A percentile compares a stretch with the other conserved stretches of the same genome.
Conservation (phyloP, 129 eudicot genomes). For the Tanacetum coccineum region DNA sequence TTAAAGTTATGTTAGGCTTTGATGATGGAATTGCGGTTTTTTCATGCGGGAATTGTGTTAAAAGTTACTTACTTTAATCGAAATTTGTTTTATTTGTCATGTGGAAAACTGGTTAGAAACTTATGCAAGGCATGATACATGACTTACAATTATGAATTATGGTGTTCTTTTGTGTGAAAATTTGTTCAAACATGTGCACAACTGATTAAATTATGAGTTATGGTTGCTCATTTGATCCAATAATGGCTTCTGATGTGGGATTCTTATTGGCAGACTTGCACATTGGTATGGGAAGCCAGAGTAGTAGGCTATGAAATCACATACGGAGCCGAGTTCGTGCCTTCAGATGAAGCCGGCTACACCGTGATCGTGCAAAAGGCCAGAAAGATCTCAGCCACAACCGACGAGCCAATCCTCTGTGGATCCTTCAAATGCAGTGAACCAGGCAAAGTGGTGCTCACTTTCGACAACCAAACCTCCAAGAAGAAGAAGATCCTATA, state of each 20-base stretch:
- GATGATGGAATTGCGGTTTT: no score
- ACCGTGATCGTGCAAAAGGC: slow-evolving; percentile 63
- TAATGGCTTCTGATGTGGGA: slow-evolving; percentile 4
- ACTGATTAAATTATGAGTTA: background rate
- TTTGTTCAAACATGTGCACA: background rate
- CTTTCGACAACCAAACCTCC: slow-evolving; percentile 79
- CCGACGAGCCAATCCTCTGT: slow-evolving; percentile 57
- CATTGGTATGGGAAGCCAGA: slow-evolving; percentile 72
- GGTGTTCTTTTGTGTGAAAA: background rate
- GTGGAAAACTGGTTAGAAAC: background rate
- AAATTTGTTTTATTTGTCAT: background rate
- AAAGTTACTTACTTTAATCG: background rate
- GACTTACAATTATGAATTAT: background rate
- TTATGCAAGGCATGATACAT: background rate
- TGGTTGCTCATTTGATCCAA: background rate
- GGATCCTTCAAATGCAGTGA: slow-evolving; percentile 67
- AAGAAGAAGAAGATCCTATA: slow-evolving; percentile 83
- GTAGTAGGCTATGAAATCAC: slow-evolving; percentile 65
- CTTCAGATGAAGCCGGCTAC: slow-evolving; percentile 61
- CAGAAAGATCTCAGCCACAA: slow-evolving; percentile 47
- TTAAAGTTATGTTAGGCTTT: no score
- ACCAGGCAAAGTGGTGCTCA: slow-evolving; percentile 73
- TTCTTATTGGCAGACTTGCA: slow-evolving; percentile 45
- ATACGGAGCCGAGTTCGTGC: slow-evolving; percentile 82
- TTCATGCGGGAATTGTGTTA: background rate